A percentile compares a stretch with the other conserved stretches of the same genome.
These are phyloP conservation scores for Vaccinium vitisidaea DNA, from an alignment of 148 eudicot genomes.

Conservation along the genomic window DNA sequence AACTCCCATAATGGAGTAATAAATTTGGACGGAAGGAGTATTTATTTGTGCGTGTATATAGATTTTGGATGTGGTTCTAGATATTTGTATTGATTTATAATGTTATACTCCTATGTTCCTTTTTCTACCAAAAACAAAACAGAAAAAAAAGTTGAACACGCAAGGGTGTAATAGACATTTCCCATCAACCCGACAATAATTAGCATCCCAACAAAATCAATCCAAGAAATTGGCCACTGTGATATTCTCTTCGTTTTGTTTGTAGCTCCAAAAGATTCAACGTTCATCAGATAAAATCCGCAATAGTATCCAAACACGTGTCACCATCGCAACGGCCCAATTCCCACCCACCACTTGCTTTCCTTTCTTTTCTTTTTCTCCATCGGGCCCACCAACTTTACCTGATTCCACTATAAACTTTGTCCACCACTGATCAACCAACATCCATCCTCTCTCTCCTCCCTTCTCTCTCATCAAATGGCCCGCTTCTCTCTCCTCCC, in stretches of 20 bases:
- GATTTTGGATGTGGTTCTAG: no score
- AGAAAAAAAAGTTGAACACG: neutral
- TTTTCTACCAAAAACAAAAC: no score
- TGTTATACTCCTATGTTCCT: no score
- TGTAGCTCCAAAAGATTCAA: neutral
- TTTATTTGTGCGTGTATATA: no score
- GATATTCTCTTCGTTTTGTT: neutral
- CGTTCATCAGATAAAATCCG: neutral
- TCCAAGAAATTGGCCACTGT: neutral
- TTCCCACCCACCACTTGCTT: neutral
- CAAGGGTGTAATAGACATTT: neutral
- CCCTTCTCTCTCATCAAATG: conserved; percentile 16
- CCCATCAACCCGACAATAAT: neutral
- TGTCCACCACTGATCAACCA: neutral
- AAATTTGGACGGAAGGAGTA: no score
- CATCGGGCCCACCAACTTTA: neutral
- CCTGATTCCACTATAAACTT: neutral
- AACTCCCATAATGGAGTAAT: no score
- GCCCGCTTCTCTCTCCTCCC: conserved; percentile 26
- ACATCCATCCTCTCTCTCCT: conserved; percentile 6
- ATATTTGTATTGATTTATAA: no score
- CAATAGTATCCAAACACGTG: conserved; percentile 18
- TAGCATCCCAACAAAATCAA: neutral
- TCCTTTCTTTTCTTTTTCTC: neutral
- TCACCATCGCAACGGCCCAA: conserved; percentile 19